Conservation (phyloP, 2,329 filamentous ascomycete genomes). For the Periconia sp. region DNA sequence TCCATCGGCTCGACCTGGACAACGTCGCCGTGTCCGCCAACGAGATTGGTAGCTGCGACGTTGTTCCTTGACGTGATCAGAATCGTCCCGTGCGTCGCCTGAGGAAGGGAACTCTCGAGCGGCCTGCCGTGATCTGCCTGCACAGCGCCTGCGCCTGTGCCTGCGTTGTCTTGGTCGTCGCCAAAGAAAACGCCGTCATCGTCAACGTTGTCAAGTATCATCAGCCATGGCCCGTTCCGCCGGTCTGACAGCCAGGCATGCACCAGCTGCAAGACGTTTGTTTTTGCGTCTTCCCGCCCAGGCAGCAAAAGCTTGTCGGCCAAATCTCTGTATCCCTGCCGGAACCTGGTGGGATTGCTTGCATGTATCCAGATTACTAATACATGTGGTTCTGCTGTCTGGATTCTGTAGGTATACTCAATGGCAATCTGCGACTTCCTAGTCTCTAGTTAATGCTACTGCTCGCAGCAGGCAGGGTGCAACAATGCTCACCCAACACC, state of each 20-base stretch:
- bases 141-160: neutral
- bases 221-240: constrained; percentile 18
- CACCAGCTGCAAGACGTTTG: constrained; percentile 14
- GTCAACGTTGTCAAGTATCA: constrained; percentile 23
- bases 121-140: constrained; percentile 4
- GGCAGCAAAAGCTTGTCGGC: constrained; percentile 13
- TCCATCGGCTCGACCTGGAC: constrained; percentile 30
- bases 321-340: constrained; percentile 17
- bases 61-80: constrained; percentile 22
- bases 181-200: constrained; percentile 16
- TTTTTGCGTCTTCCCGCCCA: constrained; percentile 15
- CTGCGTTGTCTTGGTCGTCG: constrained; percentile 6
- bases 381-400: constrained; percentile 3
- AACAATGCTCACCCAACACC: constrained; percentile 19
- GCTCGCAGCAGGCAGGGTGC: neutral
- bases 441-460: constrained; percentile 3
- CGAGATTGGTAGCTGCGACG: constrained; percentile 17
- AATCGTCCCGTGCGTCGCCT: constrained; percentile 16
- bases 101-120: constrained; percentile 16
- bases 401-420: constrained; percentile 14
- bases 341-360: constrained; percentile 10
- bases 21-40: constrained; percentile 14
- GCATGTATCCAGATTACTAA: constrained; percentile 17
- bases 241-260: constrained; percentile 18
- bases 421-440: constrained; percentile 23